Percentiles rank a stretch among this genome's conserved stretches.
phyloP scores from a whole-genome alignment of 2,329 filamentous ascomycete genomes.

The Trichoderma harzianum region DNA sequence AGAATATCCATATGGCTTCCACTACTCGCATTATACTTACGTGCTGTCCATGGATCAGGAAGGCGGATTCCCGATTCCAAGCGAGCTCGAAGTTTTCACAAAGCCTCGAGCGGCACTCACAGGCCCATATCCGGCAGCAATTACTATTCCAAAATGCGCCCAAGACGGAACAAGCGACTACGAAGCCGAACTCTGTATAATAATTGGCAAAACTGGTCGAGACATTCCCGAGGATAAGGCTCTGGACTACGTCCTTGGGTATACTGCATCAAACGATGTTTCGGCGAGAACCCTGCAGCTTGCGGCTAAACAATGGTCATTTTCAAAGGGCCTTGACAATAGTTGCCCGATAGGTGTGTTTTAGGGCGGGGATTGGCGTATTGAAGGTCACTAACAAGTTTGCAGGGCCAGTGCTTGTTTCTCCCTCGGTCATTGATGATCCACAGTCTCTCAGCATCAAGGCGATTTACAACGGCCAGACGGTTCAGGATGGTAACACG shows the following conservation, averaged over 20 bases:
- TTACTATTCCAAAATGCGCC: slow-evolving; percentile 37
- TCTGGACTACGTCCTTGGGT: slow-evolving; percentile 52
- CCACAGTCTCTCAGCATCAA: slow-evolving; percentile 40
- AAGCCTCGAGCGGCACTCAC: slow-evolving; percentile 23
- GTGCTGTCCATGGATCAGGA: neutral
- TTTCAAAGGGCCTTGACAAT: neutral
- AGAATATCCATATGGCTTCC: neutral
- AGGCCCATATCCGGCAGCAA: slow-evolving; percentile 15
- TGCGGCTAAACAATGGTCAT: slow-evolving; percentile 27
- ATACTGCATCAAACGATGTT: slow-evolving; percentile 54
- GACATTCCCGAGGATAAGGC: slow-evolving; percentile 47
- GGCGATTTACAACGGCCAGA: slow-evolving; percentile 38
- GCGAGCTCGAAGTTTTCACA: slow-evolving; percentile 22
- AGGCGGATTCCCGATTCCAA: slow-evolving; percentile 13
- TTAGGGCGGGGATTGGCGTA: neutral
- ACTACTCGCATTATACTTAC: neutral
- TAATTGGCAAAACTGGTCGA: slow-evolving; percentile 47
- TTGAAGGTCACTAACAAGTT: neutral
- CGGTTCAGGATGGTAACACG: slow-evolving; percentile 41
- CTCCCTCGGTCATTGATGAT: slow-evolving; percentile 26
- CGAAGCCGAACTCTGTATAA: slow-evolving; percentile 49
- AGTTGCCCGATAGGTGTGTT: neutral
- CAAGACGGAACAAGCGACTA: slow-evolving; percentile 42
- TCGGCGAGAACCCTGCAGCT: slow-evolving; percentile 41
- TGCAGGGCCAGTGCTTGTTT: slow-evolving; percentile 29